Evolutionary conservation across 371 early-diverging fungal genomes (phyloP).

Genomic region (Entomophthora muscae): DNA sequence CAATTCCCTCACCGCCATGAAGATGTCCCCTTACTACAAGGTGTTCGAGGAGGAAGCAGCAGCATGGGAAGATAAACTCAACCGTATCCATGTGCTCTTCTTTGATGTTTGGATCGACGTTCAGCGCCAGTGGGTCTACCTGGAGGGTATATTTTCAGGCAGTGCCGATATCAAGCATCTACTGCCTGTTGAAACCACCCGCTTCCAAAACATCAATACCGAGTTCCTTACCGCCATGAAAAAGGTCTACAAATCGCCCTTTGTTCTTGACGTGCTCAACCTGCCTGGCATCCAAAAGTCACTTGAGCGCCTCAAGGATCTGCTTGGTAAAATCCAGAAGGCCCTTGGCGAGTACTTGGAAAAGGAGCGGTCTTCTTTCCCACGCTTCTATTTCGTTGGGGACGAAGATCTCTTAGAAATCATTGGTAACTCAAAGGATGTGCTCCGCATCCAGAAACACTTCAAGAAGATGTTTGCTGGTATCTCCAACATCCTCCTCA

Average conservation of each 20-base stretch:
- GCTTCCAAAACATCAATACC: constrained; percentile 90
- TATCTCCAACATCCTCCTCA: constrained; percentile 59
- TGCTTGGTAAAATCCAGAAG: constrained; percentile 87
- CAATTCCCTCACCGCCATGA: constrained; percentile 90
- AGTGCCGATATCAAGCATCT: constrained; percentile 92
- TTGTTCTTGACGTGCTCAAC: constrained; percentile 82
- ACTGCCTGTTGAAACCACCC: constrained; percentile 81
- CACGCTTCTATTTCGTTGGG: constrained; percentile 98
- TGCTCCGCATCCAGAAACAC: constrained; percentile 89
- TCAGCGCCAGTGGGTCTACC: constrained; percentile 97
- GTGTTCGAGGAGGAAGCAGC: constrained; percentile 94
- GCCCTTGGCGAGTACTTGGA: constrained; percentile 97
- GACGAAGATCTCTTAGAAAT: constrained; percentile 98
- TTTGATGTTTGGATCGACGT: constrained; percentile 97
- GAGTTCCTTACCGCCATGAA: constrained; percentile 96
- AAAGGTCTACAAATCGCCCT: constrained; percentile 93
- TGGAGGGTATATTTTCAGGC: constrained; percentile 93
- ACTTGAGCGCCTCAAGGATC: constrained; percentile 82
- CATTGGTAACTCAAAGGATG: constrained; percentile 94
- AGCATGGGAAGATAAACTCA: constrained; percentile 91
- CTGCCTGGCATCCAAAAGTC: constrained; percentile 88
- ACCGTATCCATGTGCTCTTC: constrained; percentile 84
- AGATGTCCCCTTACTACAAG: constrained; percentile 89
- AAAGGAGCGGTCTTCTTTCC: constrained; percentile 88
- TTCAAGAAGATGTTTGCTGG: constrained; percentile 99